phyloP scores from a whole-genome alignment of 495 filamentous ascomycete species.

The Friedmanniomyces simplex region DNA sequence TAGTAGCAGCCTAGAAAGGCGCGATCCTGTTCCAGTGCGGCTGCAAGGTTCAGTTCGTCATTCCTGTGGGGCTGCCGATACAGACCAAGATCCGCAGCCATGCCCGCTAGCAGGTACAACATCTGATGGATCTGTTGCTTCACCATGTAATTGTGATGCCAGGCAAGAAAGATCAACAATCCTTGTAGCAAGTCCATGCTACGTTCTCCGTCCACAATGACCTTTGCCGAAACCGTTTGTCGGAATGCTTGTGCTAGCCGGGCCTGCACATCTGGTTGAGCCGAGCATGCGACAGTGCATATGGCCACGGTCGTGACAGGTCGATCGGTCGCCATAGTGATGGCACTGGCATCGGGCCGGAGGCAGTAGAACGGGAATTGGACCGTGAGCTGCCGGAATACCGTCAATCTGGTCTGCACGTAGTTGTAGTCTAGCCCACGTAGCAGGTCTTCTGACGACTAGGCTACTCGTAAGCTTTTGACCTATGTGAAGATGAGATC shows the following conservation, averaged over 20 bases:
- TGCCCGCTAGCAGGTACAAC: conserved; percentile 4
- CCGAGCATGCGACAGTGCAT: not conserved
- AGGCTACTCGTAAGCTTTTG: no score
- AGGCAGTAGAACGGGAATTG: conserved; percentile 8
- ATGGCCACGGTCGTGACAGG: conserved; percentile 4
- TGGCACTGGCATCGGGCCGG: not conserved
- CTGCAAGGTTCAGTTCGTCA: not conserved
- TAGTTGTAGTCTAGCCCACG: conserved; percentile 4
- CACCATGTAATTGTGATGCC: conserved; percentile 10
- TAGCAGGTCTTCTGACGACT: not conserved
- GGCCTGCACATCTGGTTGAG: not conserved
- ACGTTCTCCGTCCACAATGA: conserved; percentile 1
- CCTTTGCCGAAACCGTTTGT: not conserved
- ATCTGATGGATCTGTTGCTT: conserved; percentile 9
- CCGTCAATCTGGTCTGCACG: not conserved
- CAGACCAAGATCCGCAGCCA: conserved; percentile 10
- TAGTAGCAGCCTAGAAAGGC: conserved; percentile 11
- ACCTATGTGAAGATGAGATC: not conserved
- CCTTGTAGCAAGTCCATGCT: conserved; percentile 2
- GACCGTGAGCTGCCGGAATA: not conserved
- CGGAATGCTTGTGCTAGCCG: conserved; percentile 4
- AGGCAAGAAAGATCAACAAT: conserved; percentile 4
- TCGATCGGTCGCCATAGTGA: not conserved
- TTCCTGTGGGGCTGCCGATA: not conserved
- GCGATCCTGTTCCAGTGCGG: not conserved